These are phyloP conservation scores for Talaromyces sp. DNA, from an alignment of 2,329 filamentous ascomycete genomes.

Conservation along the genomic window DNA sequence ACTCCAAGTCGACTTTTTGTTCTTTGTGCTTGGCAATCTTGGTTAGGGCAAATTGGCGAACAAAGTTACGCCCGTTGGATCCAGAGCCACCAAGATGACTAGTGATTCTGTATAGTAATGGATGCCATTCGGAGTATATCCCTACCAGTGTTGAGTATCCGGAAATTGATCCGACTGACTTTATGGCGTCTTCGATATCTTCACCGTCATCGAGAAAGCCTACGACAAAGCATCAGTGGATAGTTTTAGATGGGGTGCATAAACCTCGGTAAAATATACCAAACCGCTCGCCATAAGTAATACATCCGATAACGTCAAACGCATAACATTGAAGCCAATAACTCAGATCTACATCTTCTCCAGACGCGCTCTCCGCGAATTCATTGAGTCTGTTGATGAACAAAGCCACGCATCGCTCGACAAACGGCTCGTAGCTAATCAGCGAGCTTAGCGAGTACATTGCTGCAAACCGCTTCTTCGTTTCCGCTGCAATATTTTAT, in stretches of 20 bases:
- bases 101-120: constrained; percentile 24
- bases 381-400: constrained; percentile 34
- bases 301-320: constrained; percentile 45
- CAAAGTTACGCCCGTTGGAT: constrained; percentile 24
- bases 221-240: constrained; percentile 14
- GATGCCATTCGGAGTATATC: constrained; percentile 38
- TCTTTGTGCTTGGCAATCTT: constrained; percentile 24
- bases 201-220: constrained; percentile 44
- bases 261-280: constrained; percentile 12
- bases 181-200: constrained; percentile 41
- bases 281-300: constrained; percentile 36
- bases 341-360: constrained; percentile 29
- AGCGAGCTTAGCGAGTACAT: constrained; percentile 46
- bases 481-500: constrained; percentile 22
- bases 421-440: constrained; percentile 45
- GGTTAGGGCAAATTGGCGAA: constrained; percentile 27
- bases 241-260: background rate
- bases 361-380: constrained; percentile 20
- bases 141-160: constrained; percentile 37
- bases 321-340: constrained; percentile 35
- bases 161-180: constrained; percentile 29
- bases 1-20: constrained; percentile 13
- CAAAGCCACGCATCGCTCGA: constrained; percentile 42
- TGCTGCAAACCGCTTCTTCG: constrained; percentile 35
- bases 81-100: constrained; percentile 25